A percentile compares a stretch with the other conserved stretches of the same genome.
Conservation (phyloP, 176 grass and related monocot genomes). For the Microstegium vimineum region DNA sequence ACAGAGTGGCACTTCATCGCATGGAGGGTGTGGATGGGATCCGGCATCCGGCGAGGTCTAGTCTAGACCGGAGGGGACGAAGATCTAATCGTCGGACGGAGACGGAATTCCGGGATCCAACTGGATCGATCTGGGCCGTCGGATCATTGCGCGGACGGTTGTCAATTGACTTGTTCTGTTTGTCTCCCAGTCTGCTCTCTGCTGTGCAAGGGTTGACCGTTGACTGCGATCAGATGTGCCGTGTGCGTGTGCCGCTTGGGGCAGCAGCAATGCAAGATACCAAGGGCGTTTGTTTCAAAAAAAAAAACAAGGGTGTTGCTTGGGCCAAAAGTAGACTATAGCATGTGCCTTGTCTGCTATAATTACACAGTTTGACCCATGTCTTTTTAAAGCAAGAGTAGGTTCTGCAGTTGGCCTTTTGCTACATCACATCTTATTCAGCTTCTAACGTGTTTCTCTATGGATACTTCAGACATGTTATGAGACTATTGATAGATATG, state of each 20-base stretch:
- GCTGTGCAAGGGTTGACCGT: neutral
- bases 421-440: no score
- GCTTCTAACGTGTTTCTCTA: no score
- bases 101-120: neutral
- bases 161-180: neutral
- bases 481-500: no score
- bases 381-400: no score
- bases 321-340: no score
- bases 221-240: neutral
- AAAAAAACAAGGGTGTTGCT: no score
- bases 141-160: neutral
- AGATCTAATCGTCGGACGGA: slow-evolving; percentile 10
- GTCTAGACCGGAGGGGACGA: neutral
- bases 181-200: neutral
- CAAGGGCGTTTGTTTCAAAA: no score
- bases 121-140: neutral
- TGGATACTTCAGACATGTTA: no score
- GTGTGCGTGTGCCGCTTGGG: neutral
- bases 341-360: no score
- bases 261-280: no score
- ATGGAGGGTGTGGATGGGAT: neutral
- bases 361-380: no score
- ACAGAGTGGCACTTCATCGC: slow-evolving; percentile 91
- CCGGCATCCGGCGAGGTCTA: neutral
- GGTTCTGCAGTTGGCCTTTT: no score